phyloP scores from a whole-genome alignment of 495 filamentous ascomycete species.

The Aspergillus indologenus region DNA sequence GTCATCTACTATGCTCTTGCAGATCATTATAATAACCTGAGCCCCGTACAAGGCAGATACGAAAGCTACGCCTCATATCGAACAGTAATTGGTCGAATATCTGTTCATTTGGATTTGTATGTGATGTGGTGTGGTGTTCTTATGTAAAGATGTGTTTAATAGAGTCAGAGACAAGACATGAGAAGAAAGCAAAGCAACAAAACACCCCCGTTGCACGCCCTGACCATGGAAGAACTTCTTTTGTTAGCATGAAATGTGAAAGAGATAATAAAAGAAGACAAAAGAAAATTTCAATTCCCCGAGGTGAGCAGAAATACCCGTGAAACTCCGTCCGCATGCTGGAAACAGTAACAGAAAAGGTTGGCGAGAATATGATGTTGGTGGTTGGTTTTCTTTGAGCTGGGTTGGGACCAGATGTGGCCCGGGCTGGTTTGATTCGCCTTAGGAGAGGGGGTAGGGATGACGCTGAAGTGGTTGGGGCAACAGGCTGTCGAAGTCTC shows the following conservation, averaged over 20 bases:
- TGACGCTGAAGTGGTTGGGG: no score
- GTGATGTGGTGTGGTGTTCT: constrained; percentile 18
- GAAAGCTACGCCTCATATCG: no score
- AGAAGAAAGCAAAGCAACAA: not conserved
- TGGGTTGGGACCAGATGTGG: not conserved
- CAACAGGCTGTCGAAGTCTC: no score
- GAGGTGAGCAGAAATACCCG: not conserved
- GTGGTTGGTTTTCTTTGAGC: not conserved
- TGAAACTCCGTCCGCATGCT: not conserved
- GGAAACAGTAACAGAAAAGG: not conserved
- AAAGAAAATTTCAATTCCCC: not conserved
- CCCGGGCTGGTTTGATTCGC: no score
- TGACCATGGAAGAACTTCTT: not conserved
- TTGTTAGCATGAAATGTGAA: not conserved
- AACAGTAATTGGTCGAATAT: no score
- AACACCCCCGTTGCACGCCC: not conserved
- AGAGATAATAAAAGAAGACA: not conserved
- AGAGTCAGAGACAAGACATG: not conserved
- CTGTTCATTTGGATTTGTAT: no score
- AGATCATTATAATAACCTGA: no score
- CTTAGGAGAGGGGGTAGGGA: no score
- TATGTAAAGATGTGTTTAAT: not conserved
- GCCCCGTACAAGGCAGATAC: no score
- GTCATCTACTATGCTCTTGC: no score
- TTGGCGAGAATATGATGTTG: not conserved